Conservation (phyloP, 2,329 filamentous ascomycete species). For the Claviceps sp. region DNA sequence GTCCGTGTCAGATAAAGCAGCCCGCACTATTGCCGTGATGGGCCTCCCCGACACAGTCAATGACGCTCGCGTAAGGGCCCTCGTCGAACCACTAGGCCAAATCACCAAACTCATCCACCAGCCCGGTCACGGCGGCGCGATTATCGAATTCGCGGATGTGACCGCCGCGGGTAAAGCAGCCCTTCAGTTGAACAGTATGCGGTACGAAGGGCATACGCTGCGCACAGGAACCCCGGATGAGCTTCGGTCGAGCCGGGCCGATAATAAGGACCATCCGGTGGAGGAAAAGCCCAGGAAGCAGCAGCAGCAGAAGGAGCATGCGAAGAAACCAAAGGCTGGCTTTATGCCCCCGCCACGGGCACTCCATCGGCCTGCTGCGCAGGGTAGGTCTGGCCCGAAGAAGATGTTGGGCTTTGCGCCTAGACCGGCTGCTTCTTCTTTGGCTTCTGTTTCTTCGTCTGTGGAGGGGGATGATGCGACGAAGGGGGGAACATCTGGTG, state of each 20-base stretch:
- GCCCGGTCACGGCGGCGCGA: slow-evolving; percentile 71
- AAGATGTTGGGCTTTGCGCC: slow-evolving; percentile 30
- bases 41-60: slow-evolving; percentile 88
- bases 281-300: not conserved
- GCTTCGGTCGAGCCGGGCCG: slow-evolving; percentile 37
- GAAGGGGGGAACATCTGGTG: slow-evolving; percentile 6
- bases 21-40: slow-evolving; percentile 68
- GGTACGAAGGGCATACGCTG: slow-evolving; percentile 40
- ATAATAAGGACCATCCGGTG: slow-evolving; percentile 18
- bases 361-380: slow-evolving; percentile 27
- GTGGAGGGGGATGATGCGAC: slow-evolving; percentile 9
- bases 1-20: slow-evolving; percentile 36
- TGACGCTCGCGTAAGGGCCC: slow-evolving; percentile 62
- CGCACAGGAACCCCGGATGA: slow-evolving; percentile 41
- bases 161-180: slow-evolving; percentile 59
- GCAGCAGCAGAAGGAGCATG: slow-evolving; percentile 4
- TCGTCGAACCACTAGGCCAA: slow-evolving; percentile 57
- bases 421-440: slow-evolving; percentile 9
- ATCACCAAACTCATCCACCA: slow-evolving; percentile 67
- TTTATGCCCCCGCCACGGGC: slow-evolving; percentile 32
- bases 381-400: slow-evolving; percentile 27
- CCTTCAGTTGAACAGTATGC: slow-evolving; percentile 41
- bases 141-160: slow-evolving; percentile 66
- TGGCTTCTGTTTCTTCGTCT: slow-evolving; percentile 1
- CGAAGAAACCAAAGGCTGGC: slow-evolving; percentile 4